Base-by-base conservation (phyloP, 306 rosid species). In the Gynostemma pentaphyllum region DNA sequence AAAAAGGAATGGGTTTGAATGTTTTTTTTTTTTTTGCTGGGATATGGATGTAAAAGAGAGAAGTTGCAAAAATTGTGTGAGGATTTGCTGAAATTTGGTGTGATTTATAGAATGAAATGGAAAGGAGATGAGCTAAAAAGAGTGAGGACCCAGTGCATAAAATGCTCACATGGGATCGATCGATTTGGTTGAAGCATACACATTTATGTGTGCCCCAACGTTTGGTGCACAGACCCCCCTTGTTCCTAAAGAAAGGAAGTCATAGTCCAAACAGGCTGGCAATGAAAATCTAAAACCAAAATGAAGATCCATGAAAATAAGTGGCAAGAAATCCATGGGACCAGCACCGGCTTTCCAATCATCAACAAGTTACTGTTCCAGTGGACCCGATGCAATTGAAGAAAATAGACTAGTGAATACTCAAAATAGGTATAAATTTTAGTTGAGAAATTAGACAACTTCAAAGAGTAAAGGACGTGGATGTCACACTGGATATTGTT, bases 141-240 rank as follows among this genome's bases (percentile, higher is more conserved):
- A 55, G 2, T 16, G 49, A 23, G 16, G 67, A 41, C 50, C 50
- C 39, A 41, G 36, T 37, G 5, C 67, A 62, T 24, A 32, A 39
- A 40, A 62, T 23, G 23, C 23, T 40, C 67, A 41, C 50, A 62
- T 62, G 67, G 67, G 50, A 39, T 62, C 26, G 67, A 34, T 62
- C 22, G 14, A 15, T 22, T n/a, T 61, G 49, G 50, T 61, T 40
- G 48, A 39, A 39, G 22, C 19, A 39, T 32, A 7, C 29, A 16
- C 22, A 22, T 61, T 23, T 60, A 2, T 5, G 40, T 13, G 21
- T 39, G 4, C 15, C 8, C 19, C n/a, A 6, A 1, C 11, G 11
- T 42, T 39, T 62, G 36, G 51, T 40, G 22, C 32, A 26, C 14
- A 40, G 50, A 22, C 13, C 66, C 26, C 30, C 34, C 36, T 42